Base-by-base conservation (phyloP, 139 green algal species). In the Chlamydomonas schloesseri region DNA sequence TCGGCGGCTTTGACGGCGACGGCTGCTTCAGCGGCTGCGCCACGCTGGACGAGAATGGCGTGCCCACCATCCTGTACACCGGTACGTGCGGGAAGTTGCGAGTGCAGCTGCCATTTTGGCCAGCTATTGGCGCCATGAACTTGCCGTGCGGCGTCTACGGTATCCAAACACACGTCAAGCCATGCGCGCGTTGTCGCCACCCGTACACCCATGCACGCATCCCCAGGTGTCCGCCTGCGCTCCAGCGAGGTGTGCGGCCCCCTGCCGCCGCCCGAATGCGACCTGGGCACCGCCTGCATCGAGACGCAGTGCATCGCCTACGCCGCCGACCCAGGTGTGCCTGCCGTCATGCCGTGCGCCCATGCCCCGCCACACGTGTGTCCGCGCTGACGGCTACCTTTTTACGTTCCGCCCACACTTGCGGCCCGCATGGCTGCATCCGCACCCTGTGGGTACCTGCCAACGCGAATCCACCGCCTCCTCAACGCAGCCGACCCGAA, bases 21-120 rank as follows among this genome's bases (percentile, higher is more conserved):
- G 93, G 92, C 29, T 95, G 92, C 84, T 96, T 93, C 79, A 93
- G 89, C n/a, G 92, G 93, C 58, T 97, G 94, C 87, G 86, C 83
- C 57, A 83, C 88, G 0, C 29, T 92, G 14, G 88, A 94, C 72
- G 80, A 82, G 18, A 67, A 91, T 29, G 94, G 90, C 62, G 68
- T 83, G 11, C 92, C 93, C 5, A 88, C 82, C 50, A 89, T 94
- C 55, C 84, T 96, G n/a, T 96, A 96, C 83, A 96, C 93, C 0
- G 94, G 79, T 85, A n/a, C 42, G 42, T 50, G 42, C 5, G 5
- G 42, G 42, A n/a, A n/a, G 42, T 50, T 50, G 42, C 42, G 42
- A 8, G 42, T 50, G n/a, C n/a, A n/a, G n/a, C n/a, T n/a, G n/a
- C n/a, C n/a, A n/a, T n/a, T n/a, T n/a, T n/a, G n/a, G n/a, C n/a